These are phyloP conservation scores for Closterium sp. DNA, from an alignment of 139 green algal species.

Conservation along the genomic window DNA sequence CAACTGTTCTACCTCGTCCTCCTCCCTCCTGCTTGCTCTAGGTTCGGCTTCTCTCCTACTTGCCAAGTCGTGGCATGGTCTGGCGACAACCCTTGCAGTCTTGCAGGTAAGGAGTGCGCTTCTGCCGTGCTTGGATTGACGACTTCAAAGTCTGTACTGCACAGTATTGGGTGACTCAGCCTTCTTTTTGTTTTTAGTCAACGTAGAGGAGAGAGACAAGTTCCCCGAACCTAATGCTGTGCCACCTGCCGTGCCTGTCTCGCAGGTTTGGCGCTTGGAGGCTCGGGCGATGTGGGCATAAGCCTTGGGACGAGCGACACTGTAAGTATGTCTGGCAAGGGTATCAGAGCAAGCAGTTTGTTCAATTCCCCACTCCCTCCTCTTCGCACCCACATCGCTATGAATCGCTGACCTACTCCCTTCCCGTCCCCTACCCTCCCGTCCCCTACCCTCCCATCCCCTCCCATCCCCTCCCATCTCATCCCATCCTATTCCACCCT, in stretches of 20 bases:
- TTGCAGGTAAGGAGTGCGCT: conserved; percentile 23
- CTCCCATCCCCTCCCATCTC: background rate
- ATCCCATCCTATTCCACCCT: background rate
- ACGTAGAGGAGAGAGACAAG: background rate
- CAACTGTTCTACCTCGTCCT: background rate
- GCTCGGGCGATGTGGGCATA: conserved; percentile 31
- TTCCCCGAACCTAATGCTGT: background rate
- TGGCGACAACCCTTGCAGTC: conserved; percentile 49
- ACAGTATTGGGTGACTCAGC: too few species aligned
- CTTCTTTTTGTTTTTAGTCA: too few species aligned
- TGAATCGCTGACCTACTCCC: too few species aligned
- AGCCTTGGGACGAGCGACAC: conserved; percentile 47
- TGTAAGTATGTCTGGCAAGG: too few species aligned
- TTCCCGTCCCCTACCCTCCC: background rate
- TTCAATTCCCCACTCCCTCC: too few species aligned
- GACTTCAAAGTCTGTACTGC: too few species aligned
- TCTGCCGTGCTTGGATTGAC: too few species aligned
- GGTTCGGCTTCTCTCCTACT: background rate
- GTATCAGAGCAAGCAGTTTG: too few species aligned
- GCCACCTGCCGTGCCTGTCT: background rate
- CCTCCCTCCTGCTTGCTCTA: background rate
- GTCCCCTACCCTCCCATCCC: background rate
- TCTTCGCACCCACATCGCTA: too few species aligned
- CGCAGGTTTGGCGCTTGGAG: conserved; percentile 33
- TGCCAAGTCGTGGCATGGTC: conserved; percentile 37